These are phyloP conservation scores for Chaetomium fimeti DNA, from an alignment of 495 filamentous ascomycete genomes.

Conservation along the genomic window DNA sequence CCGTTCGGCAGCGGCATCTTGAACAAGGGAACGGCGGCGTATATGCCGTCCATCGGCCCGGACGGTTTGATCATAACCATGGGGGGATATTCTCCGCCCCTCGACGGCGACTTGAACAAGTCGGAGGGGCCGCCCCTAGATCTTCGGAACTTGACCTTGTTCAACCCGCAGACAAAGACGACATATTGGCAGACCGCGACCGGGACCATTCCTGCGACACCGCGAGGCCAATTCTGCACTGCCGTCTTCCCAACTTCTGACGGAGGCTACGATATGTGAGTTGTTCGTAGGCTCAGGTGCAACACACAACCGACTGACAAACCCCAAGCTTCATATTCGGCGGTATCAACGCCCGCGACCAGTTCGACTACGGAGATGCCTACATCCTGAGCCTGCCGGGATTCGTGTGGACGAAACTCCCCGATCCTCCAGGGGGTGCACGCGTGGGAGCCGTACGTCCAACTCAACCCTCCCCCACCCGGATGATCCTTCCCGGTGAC, in stretches of 20 bases:
- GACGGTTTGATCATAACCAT: conserved; percentile 40
- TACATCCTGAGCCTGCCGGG: conserved; percentile 48
- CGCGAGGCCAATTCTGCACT: conserved; percentile 30
- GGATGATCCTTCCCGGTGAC: background rate
- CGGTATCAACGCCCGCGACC: conserved; percentile 25
- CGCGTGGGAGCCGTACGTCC: conserved; percentile 29
- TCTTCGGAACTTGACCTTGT: conserved; percentile 36
- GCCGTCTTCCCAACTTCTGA: conserved; percentile 34
- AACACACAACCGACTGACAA: background rate
- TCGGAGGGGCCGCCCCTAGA: conserved; percentile 1
- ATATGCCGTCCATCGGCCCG: conserved; percentile 28
- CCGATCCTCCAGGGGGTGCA: conserved; percentile 24
- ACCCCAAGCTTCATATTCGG: conserved; percentile 40
- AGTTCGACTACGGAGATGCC: conserved; percentile 30
- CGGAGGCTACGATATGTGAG: conserved; percentile 38
- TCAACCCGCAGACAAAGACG: conserved; percentile 39
- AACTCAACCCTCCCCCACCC: too few relatives aligned
- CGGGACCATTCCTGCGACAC: conserved; percentile 27
- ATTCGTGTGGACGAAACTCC: conserved; percentile 44
- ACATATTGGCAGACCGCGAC: conserved; percentile 38
- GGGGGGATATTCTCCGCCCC: conserved; percentile 32
- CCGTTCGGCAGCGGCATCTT: conserved; percentile 10
- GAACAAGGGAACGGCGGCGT: conserved; percentile 28
- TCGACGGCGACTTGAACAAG: conserved; percentile 13
- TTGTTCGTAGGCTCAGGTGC: background rate